Conservation (phyloP, 495 filamentous ascomycete genomes). For the Platismatia glauca region DNA sequence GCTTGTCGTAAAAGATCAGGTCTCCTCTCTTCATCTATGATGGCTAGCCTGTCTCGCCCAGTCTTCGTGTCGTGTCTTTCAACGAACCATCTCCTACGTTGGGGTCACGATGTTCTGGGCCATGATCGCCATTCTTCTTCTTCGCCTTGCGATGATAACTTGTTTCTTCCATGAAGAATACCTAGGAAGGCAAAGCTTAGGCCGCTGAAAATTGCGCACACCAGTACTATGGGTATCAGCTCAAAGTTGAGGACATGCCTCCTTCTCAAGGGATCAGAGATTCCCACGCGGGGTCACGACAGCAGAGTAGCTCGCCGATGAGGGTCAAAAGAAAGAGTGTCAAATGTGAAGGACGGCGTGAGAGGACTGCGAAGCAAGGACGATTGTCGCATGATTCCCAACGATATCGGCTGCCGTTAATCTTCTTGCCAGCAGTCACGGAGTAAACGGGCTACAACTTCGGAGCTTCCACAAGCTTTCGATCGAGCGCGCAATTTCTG, state of each 20-base stretch:
- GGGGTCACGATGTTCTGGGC: not conserved
- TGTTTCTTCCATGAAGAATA: constrained; percentile 64
- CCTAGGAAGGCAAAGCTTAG: constrained; percentile 49
- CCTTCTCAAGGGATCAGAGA: too few species aligned
- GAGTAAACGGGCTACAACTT: too few species aligned
- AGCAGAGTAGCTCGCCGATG: too few species aligned
- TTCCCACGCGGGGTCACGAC: too few species aligned
- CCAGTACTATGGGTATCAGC: constrained; percentile 37
- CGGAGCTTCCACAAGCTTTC: too few species aligned
- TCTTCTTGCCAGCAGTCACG: too few species aligned
- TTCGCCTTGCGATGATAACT: constrained; percentile 43
- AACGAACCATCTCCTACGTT: not conserved
- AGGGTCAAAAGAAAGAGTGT: too few species aligned
- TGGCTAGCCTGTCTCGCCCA: not conserved
- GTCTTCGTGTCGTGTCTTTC: not conserved
- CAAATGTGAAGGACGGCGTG: too few species aligned
- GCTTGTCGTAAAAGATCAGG: constrained; percentile 40
- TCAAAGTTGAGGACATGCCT: not conserved
- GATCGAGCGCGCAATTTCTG: too few species aligned
- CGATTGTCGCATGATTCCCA: too few species aligned
- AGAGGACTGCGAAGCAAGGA: too few species aligned
- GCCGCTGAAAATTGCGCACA: constrained; percentile 52
- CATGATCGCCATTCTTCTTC: not conserved
- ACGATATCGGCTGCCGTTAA: too few species aligned
- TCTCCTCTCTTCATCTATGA: constrained; percentile 12